A percentile compares a stretch with the other conserved stretches of the same genome.
phyloP scores from a whole-genome alignment of 106 monocot genomes.

The Agapanthus africanus region DNA sequence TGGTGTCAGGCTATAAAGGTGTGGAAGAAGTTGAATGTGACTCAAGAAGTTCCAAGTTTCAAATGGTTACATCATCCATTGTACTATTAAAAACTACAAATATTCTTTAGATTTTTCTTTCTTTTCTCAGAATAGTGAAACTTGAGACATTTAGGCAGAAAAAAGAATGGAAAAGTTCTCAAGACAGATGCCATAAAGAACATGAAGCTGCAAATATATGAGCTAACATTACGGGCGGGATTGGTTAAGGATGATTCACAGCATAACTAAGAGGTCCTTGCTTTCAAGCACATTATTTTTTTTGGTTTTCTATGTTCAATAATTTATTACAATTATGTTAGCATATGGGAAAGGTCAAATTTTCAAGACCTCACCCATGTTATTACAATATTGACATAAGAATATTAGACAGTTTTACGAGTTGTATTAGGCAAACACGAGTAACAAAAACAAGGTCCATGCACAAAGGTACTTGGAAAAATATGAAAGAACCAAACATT shows the following conservation, averaged over 20 bases:
- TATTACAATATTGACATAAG: not conserved
- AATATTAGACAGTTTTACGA: not conserved
- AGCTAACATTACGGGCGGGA: too few species aligned
- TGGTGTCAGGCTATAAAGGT: not conserved
- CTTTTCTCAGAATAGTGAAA: not conserved
- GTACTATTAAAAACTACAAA: too few species aligned
- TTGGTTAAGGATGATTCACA: too few species aligned
- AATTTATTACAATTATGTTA: not conserved
- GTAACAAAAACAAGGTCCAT: not conserved
- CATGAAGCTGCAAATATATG: constrained; percentile 1
- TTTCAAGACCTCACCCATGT: not conserved
- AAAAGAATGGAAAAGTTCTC: not conserved
- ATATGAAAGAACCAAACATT: not conserved
- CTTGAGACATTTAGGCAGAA: not conserved
- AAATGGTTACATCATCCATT: too few species aligned
- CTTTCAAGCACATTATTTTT: too few species aligned
- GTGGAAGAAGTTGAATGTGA: not conserved
- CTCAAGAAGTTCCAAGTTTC: not conserved
- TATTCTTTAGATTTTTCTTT: not conserved
- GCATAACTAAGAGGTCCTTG: too few species aligned
- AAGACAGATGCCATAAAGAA: not conserved
- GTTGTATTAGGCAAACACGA: not conserved
- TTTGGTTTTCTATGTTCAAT: not conserved
- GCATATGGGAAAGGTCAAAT: not conserved
- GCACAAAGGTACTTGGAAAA: not conserved